phyloP scores from a whole-genome alignment of 2,329 filamentous ascomycete species.

The Penicillium italicum region DNA sequence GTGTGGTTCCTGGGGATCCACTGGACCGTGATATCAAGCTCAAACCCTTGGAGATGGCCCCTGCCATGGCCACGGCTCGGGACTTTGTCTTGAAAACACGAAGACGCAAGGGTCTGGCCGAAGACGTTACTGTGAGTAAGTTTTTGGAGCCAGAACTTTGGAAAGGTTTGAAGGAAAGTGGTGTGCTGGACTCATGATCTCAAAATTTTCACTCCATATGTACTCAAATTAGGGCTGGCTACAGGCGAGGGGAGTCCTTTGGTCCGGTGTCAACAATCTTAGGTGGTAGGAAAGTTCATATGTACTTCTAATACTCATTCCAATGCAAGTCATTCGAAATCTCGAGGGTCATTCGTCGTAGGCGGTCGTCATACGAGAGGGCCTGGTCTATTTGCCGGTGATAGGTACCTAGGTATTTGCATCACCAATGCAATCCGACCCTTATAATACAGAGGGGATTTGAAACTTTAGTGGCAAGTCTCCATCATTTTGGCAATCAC shows the following conservation, averaged over 20 bases:
- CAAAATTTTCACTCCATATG: not conserved
- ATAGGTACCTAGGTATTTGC: not conserved
- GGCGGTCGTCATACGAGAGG: conserved; percentile 1
- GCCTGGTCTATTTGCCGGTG: not conserved
- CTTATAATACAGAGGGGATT: conserved; percentile 1
- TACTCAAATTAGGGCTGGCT: conserved; percentile 6
- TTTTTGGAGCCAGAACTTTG: conserved; percentile 95
- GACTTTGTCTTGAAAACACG: conserved; percentile 98
- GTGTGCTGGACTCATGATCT: conserved; percentile 65
- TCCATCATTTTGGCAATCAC: conserved; percentile 92
- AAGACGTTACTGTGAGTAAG: conserved; percentile 93
- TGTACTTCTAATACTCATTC: conserved; percentile 24
- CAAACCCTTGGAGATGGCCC: conserved; percentile 80
- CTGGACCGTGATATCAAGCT: conserved; percentile 81
- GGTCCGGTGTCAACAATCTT: conserved; percentile 12
- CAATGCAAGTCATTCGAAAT: conserved; percentile 10
- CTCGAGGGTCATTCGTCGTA: conserved; percentile 1
- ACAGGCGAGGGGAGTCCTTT: not conserved
- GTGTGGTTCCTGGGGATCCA: conserved; percentile 90
- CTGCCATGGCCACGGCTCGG: conserved; percentile 80
- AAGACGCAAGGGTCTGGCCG: conserved; percentile 85
- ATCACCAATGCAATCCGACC: not conserved
- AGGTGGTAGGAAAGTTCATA: conserved; percentile 9
- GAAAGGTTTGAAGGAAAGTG: conserved; percentile 80
- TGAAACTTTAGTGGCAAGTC: conserved; percentile 63